A percentile compares a stretch with the other conserved stretches of the same genome.
phyloP scores from a whole-genome alignment of 352 stramenopile genomes.

The Globisporangium solare region DNA sequence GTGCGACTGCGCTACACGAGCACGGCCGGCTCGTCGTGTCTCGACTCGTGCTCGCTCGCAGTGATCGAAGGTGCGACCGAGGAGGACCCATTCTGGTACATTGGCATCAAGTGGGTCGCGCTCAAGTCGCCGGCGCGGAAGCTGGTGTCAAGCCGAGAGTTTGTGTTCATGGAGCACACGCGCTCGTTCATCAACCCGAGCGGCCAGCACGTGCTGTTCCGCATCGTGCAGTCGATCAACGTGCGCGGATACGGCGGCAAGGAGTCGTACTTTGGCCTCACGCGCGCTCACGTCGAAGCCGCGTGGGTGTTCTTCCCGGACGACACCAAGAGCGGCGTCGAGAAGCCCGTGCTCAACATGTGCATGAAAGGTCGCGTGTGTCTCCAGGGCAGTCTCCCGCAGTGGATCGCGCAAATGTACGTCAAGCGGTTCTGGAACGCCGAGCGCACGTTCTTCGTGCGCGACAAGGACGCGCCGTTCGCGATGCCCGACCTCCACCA shows the following conservation, averaged over 20 bases:
- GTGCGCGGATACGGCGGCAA: conserved; percentile 54
- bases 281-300: conserved; percentile 48
- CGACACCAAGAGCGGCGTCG: not conserved
- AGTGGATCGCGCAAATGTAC: conserved; percentile 51
- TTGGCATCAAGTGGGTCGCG: conserved; percentile 75
- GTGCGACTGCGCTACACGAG: conserved; percentile 34
- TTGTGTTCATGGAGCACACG: conserved; percentile 65
- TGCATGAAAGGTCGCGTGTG: conserved; percentile 54
- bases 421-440: conserved; percentile 58
- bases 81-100: conserved; percentile 70
- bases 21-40: conserved; percentile 42
- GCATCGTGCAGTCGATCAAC: conserved; percentile 60
- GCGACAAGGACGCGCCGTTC: conserved; percentile 8
- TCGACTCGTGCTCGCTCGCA: conserved; percentile 61
- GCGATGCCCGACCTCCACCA: too few relatives aligned
- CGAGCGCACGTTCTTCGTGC: conserved; percentile 17
- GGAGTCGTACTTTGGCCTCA: conserved; percentile 65
- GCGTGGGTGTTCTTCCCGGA: conserved; percentile 75
- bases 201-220: conserved; percentile 53
- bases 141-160: conserved; percentile 59
- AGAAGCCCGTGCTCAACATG: conserved; percentile 39
- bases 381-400: conserved; percentile 55
- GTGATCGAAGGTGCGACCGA: conserved; percentile 56
- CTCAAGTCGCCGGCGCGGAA: conserved; percentile 53
- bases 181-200: conserved; percentile 42